phyloP scores from a whole-genome alignment of 2,329 filamentous ascomycete genomes.

The Alternaria longipes region DNA sequence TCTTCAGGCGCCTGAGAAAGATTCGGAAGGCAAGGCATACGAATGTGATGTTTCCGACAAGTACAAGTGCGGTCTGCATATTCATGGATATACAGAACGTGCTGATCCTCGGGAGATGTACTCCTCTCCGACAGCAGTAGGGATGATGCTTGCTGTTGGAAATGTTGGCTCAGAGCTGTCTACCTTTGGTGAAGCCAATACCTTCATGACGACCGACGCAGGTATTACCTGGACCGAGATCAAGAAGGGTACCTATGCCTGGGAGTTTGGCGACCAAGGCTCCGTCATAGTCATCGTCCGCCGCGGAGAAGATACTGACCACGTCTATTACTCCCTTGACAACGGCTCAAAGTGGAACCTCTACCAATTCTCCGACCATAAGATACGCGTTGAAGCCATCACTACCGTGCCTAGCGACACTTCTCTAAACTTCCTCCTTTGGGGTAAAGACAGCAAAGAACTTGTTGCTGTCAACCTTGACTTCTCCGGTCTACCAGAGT shows the following conservation, averaged over 20 bases:
- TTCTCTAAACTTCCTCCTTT: conserved; percentile 90
- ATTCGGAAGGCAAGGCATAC: conserved; percentile 76
- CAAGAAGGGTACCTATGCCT: conserved; percentile 88
- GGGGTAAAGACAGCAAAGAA: conserved; percentile 70
- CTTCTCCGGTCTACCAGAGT: conserved; percentile 74
- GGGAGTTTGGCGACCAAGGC: conserved; percentile 95
- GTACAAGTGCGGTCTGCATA: conserved; percentile 82
- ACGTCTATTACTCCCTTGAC: conserved; percentile 79
- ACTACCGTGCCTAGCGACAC: conserved; percentile 89
- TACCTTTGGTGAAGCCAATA: conserved; percentile 76
- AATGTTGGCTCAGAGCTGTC: conserved; percentile 83
- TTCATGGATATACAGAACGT: conserved; percentile 96
- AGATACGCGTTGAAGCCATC: conserved; percentile 79
- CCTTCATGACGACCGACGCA: conserved; percentile 91
- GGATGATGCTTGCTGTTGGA: conserved; percentile 88
- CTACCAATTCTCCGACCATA: conserved; percentile 73
- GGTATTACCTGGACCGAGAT: conserved; percentile 87
- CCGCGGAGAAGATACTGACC: conserved; percentile 72
- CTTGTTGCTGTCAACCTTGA: conserved; percentile 84
- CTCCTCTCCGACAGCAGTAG: conserved; percentile 86
- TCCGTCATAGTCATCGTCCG: conserved; percentile 89
- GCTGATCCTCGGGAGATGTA: conserved; percentile 83
- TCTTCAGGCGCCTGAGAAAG: conserved; percentile 74
- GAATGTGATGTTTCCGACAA: conserved; percentile 68
- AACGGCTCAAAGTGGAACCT: conserved; percentile 82